Conservation (phyloP, 805 yeast genomes). For the Teunomyces cretensis region DNA sequence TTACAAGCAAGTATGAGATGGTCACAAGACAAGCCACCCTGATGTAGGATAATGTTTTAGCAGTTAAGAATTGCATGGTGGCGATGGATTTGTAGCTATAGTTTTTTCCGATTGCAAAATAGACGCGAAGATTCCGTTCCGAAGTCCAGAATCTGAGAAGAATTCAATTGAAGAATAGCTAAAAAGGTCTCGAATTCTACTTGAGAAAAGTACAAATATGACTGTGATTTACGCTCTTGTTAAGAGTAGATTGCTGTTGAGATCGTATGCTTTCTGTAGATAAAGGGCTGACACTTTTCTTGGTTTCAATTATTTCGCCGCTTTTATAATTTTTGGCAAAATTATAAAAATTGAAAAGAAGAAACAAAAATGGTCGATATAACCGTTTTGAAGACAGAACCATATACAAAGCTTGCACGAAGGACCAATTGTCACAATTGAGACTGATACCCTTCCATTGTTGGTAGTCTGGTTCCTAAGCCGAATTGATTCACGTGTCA, state of each 20-base stretch:
- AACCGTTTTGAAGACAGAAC: neutral
- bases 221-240: too few relatives aligned
- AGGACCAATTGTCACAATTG: too few relatives aligned
- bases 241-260: neutral
- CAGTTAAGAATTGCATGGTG: conserved; percentile 52
- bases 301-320: too few relatives aligned
- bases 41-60: conserved; percentile 46
- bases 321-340: neutral
- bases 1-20: conserved; percentile 46
- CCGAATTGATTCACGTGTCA: too few relatives aligned
- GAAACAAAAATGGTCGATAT: neutral
- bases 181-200: too few relatives aligned
- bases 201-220: too few relatives aligned
- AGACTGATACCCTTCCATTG: too few relatives aligned
- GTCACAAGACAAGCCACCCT: conserved; percentile 47
- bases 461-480: too few relatives aligned
- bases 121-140: neutral
- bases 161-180: too few relatives aligned
- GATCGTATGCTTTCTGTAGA: too few relatives aligned
- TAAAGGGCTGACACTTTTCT: neutral
- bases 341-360: too few relatives aligned
- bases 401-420: too few relatives aligned
- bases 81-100: neutral
- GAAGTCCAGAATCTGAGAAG: neutral
- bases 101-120: neutral